phyloP scores from a whole-genome alignment of 345 rosid genomes.

The Citrus sp. region DNA sequence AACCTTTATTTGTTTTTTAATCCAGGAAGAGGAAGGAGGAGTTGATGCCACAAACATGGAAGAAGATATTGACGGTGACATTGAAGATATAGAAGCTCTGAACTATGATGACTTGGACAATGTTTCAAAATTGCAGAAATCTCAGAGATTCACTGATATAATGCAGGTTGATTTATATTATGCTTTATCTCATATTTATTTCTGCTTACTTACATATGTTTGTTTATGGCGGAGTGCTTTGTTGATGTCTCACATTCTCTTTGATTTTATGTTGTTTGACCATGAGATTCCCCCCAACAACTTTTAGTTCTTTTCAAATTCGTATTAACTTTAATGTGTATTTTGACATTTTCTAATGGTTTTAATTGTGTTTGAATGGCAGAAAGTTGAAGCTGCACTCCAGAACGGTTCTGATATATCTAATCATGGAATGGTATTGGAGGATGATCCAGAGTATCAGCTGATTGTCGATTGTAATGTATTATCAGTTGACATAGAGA shows the following conservation, averaged over 20 bases:
- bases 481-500: conserved; percentile 85
- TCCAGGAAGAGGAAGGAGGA: conserved; percentile 63
- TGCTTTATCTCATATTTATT: background rate
- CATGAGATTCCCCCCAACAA: no score
- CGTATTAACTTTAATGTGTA: background rate
- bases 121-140: conserved; percentile 80
- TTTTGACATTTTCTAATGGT: conserved; percentile 3
- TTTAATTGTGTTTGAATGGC: conserved; percentile 17
- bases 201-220: background rate
- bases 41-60: conserved; percentile 61
- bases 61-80: conserved; percentile 73
- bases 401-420: conserved; percentile 60
- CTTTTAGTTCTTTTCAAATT: background rate
- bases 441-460: conserved; percentile 94
- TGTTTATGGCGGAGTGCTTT: background rate
- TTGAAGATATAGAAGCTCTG: conserved; percentile 73
- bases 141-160: conserved; percentile 74
- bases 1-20: background rate
- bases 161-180: conserved; percentile 53
- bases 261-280: background rate
- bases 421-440: conserved; percentile 63
- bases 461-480: conserved; percentile 88
- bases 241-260: background rate
- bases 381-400: conserved; percentile 84
- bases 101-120: conserved; percentile 81